Evolutionary conservation across 1,284 basidiomycete genomes (phyloP), one percentile per base, ranked within the genome.

Genomic region (Rhodotorula sp.): DNA sequence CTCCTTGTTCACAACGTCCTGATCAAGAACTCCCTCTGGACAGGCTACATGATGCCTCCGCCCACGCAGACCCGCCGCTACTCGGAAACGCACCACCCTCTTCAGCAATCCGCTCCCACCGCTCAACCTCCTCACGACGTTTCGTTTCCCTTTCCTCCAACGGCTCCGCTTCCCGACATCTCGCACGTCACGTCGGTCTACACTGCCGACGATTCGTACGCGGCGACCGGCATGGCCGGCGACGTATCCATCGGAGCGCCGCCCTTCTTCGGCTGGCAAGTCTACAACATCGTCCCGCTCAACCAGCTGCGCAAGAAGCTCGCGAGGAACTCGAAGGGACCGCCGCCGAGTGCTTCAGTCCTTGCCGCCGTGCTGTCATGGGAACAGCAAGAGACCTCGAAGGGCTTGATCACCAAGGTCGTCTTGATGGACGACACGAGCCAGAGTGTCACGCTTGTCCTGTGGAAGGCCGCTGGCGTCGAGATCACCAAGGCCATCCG

Each of bases 361-460:
- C 57, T 73, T 7, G 64, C 56, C 1, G 34, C 53, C 13, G 53
- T 73, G 23, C 23, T 50, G 17, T 57, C 34, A 21, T 25, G 61
- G 17, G 42, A 48, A 8, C 23, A 52, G 25, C 46, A 25, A 25
- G 64, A 66, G 4, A 42, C 48, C 10, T 7, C 4, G 14, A 44
- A 25, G 7, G n/a, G 45, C 44, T 3, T 25, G 21, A 12, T 69
- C 41, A 42, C 49, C 41, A 61, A 73, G 19, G 49, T 64, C 50
- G 46, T 46, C 8, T 52, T 69, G 41, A 46, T 42, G 21, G 71
- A 70, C 48, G 49, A 55, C 8, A 54, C 71, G 53, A 67, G 71
- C 4, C 60, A 53, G 25, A 48, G 16, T 16, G 44, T 45, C 19
- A 64, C 41, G n/a, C 41, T 73, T 16, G 23, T 56, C 41, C n/a